Conservation (phyloP, 352 stramenopile genomes). For the Blastocystis sp. region DNA sequence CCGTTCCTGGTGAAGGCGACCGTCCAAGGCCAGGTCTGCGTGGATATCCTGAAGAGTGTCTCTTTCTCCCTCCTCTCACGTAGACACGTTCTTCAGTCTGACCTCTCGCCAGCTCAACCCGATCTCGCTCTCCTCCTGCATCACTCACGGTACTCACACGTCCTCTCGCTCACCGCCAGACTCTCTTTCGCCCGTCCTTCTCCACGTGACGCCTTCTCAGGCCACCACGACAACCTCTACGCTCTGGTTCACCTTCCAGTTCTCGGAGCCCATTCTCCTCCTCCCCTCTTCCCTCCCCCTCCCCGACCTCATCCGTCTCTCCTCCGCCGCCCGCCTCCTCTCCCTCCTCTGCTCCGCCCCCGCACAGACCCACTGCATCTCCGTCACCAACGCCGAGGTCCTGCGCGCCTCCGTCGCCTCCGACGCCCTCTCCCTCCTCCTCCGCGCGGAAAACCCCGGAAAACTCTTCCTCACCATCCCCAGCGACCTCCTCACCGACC, state of each 20-base stretch:
- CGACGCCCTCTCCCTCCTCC: background rate
- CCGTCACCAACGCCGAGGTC: background rate
- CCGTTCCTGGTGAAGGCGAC: background rate
- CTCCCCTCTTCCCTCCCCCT: background rate
- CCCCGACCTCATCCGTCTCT: background rate
- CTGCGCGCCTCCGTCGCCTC: background rate
- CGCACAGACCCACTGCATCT: background rate
- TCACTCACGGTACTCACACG: background rate
- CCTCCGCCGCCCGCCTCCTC: background rate
- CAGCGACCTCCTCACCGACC: background rate
- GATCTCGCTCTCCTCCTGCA: background rate
- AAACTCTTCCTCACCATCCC: background rate
- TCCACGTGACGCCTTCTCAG: background rate
- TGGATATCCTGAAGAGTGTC: conserved; percentile 28
- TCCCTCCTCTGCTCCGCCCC: background rate
- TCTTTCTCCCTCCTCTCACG: background rate
- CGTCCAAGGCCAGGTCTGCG: background rate
- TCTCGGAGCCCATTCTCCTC: conserved; percentile 23
- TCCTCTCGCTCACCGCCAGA: background rate
- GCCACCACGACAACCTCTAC: background rate
- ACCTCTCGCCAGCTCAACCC: background rate
- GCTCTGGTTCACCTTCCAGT: conserved; percentile 1
- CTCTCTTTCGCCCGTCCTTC: too few species aligned
- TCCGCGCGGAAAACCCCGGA: background rate
- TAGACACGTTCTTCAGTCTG: background rate